Evolutionary conservation across 2,329 filamentous ascomycete genomes (phyloP).

Genomic region (Colletotrichum endophyticum): DNA sequence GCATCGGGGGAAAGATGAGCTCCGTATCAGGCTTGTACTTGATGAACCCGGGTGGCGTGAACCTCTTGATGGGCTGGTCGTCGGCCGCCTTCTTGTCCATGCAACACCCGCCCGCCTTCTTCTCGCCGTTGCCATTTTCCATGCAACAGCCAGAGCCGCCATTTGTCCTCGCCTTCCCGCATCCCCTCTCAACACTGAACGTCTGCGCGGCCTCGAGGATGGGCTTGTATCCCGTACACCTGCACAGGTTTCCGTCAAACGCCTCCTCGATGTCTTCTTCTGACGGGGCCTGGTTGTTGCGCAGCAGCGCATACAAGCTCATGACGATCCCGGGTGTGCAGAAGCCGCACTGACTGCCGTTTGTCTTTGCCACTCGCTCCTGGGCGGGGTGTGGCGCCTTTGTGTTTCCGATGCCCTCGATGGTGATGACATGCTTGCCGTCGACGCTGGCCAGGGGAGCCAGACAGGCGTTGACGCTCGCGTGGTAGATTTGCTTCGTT

Average conservation of each 20-base stretch:
- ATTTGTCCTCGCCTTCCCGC: conserved; percentile 54
- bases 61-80: conserved; percentile 65
- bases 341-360: conserved; percentile 93
- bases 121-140: conserved; percentile 57
- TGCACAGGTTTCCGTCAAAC: conserved; percentile 94
- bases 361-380: conserved; percentile 87
- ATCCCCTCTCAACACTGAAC: conserved; percentile 66
- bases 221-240: conserved; percentile 93
- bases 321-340: conserved; percentile 98
- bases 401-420: conserved; percentile 92
- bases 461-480: conserved; percentile 94
- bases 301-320: conserved; percentile 90
- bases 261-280: conserved; percentile 91
- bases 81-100: conserved; percentile 61
- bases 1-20: conserved; percentile 87
- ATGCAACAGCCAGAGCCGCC: conserved; percentile 72
- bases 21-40: conserved; percentile 94
- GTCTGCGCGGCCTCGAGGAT: conserved; percentile 94
- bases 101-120: conserved; percentile 65
- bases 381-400: conserved; percentile 88
- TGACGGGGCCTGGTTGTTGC: conserved; percentile 80
- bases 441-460: conserved; percentile 92
- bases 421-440: conserved; percentile 97
- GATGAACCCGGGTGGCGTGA: conserved; percentile 90
- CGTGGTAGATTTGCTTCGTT: conserved; percentile 92